Evolutionary conservation across 2,329 filamentous ascomycete species (phyloP).

Genomic region (Zalaria sp.): DNA sequence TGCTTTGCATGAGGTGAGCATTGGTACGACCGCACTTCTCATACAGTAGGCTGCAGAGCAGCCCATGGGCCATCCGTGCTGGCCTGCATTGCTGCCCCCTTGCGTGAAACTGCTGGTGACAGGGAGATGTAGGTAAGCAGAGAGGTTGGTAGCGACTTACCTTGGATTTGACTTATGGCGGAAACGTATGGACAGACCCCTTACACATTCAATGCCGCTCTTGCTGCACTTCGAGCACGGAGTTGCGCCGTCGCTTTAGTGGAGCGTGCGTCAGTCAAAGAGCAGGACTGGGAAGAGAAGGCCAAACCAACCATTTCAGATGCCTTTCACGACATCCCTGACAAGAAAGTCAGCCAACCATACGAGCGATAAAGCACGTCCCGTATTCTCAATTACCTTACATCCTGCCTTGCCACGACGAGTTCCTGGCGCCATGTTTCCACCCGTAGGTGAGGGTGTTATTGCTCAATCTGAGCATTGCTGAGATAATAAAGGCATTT

Average conservation of each 20-base stretch:
- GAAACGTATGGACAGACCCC: slow-evolving; percentile 18
- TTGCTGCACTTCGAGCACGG: slow-evolving; percentile 16
- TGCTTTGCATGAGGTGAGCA: neutral
- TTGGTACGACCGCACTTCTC: neutral
- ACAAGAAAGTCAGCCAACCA: slow-evolving; percentile 3
- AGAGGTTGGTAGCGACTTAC: slow-evolving; percentile 5
- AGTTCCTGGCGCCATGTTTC: too few relatives aligned
- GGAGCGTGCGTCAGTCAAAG: neutral
- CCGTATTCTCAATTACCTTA: too few relatives aligned
- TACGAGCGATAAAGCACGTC: too few relatives aligned
- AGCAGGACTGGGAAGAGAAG: neutral
- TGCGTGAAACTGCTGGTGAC: neutral
- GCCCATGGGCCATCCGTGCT: neutral
- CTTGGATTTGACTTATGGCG: slow-evolving; percentile 17
- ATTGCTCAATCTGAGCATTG: too few relatives aligned
- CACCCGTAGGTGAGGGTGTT: too few relatives aligned
- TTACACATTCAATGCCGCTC: slow-evolving; percentile 15
- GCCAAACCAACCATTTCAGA: slow-evolving; percentile 12
- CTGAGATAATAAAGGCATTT: too few relatives aligned
- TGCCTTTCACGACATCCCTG: slow-evolving; percentile 15
- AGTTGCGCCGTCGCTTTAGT: slow-evolving; percentile 14
- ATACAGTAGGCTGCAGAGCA: too few relatives aligned
- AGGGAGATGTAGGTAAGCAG: neutral
- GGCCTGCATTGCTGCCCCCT: neutral
- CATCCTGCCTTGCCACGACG: too few relatives aligned